These are phyloP conservation scores for Podaxis sp. DNA, from an alignment of 768 basidiomycete genomes.

Conservation along the genomic window DNA sequence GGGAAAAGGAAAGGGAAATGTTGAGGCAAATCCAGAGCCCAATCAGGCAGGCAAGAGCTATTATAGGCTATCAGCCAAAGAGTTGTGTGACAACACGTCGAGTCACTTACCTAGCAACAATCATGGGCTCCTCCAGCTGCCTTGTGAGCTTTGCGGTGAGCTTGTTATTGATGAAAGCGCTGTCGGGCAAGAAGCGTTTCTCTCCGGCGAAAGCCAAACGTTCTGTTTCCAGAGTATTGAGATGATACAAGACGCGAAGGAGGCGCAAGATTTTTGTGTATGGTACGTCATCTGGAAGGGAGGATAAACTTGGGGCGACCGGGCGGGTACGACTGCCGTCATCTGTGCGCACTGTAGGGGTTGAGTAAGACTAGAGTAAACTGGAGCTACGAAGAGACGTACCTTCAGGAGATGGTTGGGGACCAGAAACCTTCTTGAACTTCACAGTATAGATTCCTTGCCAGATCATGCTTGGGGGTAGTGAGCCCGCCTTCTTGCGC, in stretches of 20 bases:
- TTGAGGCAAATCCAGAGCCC: constrained; percentile 94
- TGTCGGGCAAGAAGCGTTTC: constrained; percentile 66
- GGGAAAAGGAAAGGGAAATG: constrained; percentile 99
- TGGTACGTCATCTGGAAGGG: constrained; percentile 79
- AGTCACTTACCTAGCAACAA: constrained; percentile 82
- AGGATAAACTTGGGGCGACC: constrained; percentile 69
- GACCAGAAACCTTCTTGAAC: constrained; percentile 90
- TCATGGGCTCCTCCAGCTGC: constrained; percentile 98
- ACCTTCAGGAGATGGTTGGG: constrained; percentile 66
- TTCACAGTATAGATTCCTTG: constrained; percentile 89
- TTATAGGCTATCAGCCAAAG: constrained; percentile 11
- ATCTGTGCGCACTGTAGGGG: constrained; percentile 35
- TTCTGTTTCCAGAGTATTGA: constrained; percentile 76
- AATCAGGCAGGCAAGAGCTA: constrained; percentile 95
- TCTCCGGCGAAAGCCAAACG: constrained; percentile 49
- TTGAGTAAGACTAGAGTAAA: background rate
- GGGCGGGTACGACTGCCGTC: constrained; percentile 48
- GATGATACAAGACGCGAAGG: constrained; percentile 80
- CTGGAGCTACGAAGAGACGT: constrained; percentile 23
- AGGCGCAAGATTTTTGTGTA: constrained; percentile 91
- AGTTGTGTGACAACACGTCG: background rate
- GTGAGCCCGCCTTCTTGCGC: constrained; percentile 65
- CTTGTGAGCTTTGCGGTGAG: constrained; percentile 96
- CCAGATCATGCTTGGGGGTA: constrained; percentile 79
- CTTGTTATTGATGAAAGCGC: constrained; percentile 96